phyloP scores from a whole-genome alignment of 164 flowering plant genomes.

The Umbellularia californica region DNA sequence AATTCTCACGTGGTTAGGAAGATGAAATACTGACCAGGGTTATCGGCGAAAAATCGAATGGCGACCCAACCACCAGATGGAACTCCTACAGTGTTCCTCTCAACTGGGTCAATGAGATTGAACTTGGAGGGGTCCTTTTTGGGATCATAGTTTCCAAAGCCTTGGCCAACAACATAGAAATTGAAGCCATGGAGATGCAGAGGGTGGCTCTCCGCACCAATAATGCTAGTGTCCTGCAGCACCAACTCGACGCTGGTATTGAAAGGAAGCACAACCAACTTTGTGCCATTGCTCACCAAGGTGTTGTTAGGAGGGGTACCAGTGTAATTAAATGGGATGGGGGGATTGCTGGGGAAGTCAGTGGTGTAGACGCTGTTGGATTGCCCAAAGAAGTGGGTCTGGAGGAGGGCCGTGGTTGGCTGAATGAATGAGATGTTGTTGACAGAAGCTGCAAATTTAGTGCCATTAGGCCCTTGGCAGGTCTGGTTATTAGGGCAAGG shows the following conservation, averaged over 20 bases:
- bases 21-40: slow-evolving; percentile 42
- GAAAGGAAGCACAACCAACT: slow-evolving; percentile 41
- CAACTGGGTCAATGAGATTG: slow-evolving; percentile 56
- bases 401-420: slow-evolving; percentile 52
- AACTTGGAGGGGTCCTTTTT: slow-evolving; percentile 42
- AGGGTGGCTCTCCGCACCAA: slow-evolving; percentile 68
- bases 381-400: slow-evolving; percentile 43
- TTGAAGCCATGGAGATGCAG: slow-evolving; percentile 73
- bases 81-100: slow-evolving; percentile 56
- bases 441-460: slow-evolving; percentile 45
- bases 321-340: slow-evolving; percentile 45
- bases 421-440: slow-evolving; percentile 53
- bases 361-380: slow-evolving; percentile 49
- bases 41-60: slow-evolving; percentile 54
- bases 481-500: slow-evolving; percentile 46
- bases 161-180: slow-evolving; percentile 66
- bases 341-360: slow-evolving; percentile 46
- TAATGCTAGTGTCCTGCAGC: slow-evolving; percentile 64
- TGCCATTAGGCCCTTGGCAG: slow-evolving; percentile 64
- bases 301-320: slow-evolving; percentile 61
- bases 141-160: slow-evolving; percentile 57
- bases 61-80: slow-evolving; percentile 68
- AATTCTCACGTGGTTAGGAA: too few relatives aligned
- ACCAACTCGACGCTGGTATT: slow-evolving; percentile 62
- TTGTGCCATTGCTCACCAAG: slow-evolving; percentile 38